These are phyloP conservation scores for Leishmania gerbilli DNA, from an alignment of 208 protist genomes.

Conservation along the genomic window DNA sequence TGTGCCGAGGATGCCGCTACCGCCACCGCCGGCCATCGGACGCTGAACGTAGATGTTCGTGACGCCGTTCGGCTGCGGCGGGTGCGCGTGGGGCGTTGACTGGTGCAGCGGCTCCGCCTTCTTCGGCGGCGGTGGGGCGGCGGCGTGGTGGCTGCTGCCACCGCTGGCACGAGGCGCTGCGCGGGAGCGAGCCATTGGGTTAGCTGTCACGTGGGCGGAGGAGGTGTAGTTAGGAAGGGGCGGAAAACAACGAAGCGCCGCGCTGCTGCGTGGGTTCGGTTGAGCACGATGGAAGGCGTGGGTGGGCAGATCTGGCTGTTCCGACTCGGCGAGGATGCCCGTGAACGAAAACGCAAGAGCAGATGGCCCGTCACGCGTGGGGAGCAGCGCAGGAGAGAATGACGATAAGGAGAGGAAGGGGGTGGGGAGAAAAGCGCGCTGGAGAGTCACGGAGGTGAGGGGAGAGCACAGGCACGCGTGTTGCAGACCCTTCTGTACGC, in stretches of 20 bases:
- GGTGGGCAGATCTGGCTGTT: background rate
- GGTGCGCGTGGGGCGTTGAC: conserved; percentile 19
- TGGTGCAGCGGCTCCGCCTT: conserved; percentile 24
- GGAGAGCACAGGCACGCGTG: background rate
- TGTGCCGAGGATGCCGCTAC: conserved; percentile 77
- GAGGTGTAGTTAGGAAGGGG: background rate
- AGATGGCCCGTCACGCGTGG: background rate
- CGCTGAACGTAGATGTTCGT: conserved; percentile 85
- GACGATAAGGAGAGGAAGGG: background rate
- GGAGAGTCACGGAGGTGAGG: background rate
- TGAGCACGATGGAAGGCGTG: background rate
- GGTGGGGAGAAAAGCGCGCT: background rate
- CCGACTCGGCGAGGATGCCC: background rate
- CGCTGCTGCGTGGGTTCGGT: background rate
- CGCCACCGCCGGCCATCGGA: conserved; percentile 40
- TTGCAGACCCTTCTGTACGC: background rate
- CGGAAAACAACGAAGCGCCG: background rate
- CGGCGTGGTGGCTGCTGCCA: conserved; percentile 17
- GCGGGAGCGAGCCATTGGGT: conserved; percentile 68
- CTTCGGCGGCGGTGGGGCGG: conserved; percentile 23
- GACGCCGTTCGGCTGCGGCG: conserved; percentile 46
- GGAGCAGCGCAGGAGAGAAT: background rate
- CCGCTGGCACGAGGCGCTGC: conserved; percentile 33
- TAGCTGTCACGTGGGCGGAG: background rate
- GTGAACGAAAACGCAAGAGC: background rate